Conservation (phyloP, 306 rosid species). For the Trifolium dubium region DNA sequence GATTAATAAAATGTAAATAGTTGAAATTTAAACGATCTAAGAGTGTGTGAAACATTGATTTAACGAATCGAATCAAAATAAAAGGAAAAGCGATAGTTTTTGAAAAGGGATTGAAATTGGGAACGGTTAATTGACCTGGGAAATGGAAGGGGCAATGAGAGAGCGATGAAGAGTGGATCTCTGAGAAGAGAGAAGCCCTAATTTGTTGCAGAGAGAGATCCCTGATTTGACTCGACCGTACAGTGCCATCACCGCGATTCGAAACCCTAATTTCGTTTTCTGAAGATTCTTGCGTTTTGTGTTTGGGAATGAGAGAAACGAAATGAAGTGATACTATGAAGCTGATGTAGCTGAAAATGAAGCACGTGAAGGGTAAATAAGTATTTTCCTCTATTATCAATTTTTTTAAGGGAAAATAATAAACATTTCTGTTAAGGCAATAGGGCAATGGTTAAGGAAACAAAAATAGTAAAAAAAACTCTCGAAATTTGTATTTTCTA, state of each 20-base stretch:
- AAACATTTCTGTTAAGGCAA: too few species aligned
- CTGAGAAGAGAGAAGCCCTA: constrained; percentile 45
- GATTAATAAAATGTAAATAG: not conserved
- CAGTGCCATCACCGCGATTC: constrained; percentile 57
- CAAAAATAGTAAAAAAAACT: too few species aligned
- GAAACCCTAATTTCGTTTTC: constrained; percentile 56
- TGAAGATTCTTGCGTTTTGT: constrained; percentile 27
- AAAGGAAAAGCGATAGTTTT: not conserved
- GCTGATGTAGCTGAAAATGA: not conserved
- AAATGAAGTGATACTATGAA: not conserved
- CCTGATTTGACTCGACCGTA: constrained; percentile 69
- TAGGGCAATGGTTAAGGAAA: too few species aligned
- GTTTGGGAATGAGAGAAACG: constrained; percentile 11
- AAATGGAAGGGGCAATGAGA: constrained; percentile 45
- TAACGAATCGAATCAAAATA: not conserved
- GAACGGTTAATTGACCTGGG: constrained; percentile 47
- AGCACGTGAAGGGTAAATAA: not conserved
- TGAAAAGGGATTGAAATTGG: not conserved
- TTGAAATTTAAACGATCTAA: not conserved
- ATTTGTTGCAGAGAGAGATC: constrained; percentile 55
- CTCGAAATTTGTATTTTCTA: too few species aligned
- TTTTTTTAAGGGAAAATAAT: too few species aligned
- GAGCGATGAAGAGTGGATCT: constrained; percentile 55
- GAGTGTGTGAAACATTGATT: not conserved
- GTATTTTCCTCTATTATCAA: not conserved